Evolutionary conservation across 768 basidiomycete genomes (phyloP).

Genomic region (Tulasnella sp.): DNA sequence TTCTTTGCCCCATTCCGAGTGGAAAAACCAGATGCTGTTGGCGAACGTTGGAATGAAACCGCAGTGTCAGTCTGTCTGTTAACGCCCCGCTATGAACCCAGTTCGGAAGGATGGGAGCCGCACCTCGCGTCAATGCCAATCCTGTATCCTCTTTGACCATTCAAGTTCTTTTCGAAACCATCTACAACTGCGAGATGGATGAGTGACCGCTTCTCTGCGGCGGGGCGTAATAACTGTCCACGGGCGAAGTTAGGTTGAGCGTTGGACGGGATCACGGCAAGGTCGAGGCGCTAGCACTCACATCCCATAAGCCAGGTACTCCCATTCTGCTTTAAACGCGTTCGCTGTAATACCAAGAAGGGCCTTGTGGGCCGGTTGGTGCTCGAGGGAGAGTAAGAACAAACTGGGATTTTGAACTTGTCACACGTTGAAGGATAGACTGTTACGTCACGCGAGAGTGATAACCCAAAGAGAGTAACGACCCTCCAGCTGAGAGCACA

Average conservation of each 20-base stretch:
- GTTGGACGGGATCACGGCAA: background rate
- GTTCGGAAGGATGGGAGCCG: constrained; percentile 23
- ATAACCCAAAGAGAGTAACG: background rate
- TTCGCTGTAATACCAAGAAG: background rate
- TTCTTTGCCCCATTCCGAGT: constrained; percentile 35
- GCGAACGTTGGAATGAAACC: background rate
- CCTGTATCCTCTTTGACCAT: constrained; percentile 65
- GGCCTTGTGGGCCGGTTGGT: background rate
- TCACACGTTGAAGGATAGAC: background rate
- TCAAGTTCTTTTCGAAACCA: constrained; percentile 65
- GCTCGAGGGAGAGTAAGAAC: background rate
- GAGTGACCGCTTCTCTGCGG: constrained; percentile 65
- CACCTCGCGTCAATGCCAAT: constrained; percentile 75
- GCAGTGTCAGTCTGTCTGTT: too few species aligned
- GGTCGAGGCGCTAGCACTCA: constrained; percentile 28
- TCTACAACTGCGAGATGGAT: constrained; percentile 70
- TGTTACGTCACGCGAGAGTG: constrained; percentile 3
- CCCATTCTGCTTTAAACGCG: constrained; percentile 33
- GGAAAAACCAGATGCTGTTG: constrained; percentile 40
- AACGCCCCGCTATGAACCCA: too few species aligned
- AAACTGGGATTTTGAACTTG: background rate
- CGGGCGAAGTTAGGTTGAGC: background rate
- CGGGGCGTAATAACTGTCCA: constrained; percentile 59
- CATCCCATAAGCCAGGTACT: constrained; percentile 41
- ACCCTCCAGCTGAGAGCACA: background rate